Evolutionary conservation across 495 filamentous ascomycete species (phyloP), one percentile per base, ranked within the genome.

Genomic region (Friedmanniomyces simplex): DNA sequence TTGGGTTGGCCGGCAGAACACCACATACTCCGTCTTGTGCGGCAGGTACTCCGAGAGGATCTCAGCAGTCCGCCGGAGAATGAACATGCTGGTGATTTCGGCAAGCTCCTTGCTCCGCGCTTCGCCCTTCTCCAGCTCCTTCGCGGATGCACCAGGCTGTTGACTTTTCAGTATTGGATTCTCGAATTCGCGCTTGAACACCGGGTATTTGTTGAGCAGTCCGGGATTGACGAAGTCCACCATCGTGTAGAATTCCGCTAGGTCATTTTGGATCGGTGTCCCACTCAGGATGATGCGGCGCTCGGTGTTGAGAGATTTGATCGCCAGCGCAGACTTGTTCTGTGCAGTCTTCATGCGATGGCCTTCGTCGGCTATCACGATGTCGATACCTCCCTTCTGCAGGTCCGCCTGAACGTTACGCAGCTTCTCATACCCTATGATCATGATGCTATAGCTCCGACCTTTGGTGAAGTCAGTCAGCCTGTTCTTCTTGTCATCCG

Each of bases 191-290:
- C 76, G 79, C 61, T 84, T 82, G 64, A 91, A 91, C 1, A 78
- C 76, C 41, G 81, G 77, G 65, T 83, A 82, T 18, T 75, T 81
- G 26, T 83, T 84, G 11, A 91, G 72, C 21, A 89, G 68, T 2
- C 84, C 85, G 0, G 87, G 85, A 65, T 91, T 91, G 62, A 90
- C 82, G 50, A 90, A 82, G 65, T 91, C 86, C 5, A 89, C 84
- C 68, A 87, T 86, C 21, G 79, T 81, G 66, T 81, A 89, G 71
- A 89, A 90, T 60, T 91, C 87, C 50, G 78, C 80, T 28, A 91
- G 69, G 65, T 91, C 87, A 52, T 91, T 91, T 66, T 91, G 87
- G 18, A 91, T 78, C 18, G 87, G 87, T 0, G 87, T 91, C 0
- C 87, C 87, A 4, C 85, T 87, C 0, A 91, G 73, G 57, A 90